These are phyloP conservation scores for Cucumis variabilis DNA, from an alignment of 331 rosid genomes.

Conservation along the genomic window DNA sequence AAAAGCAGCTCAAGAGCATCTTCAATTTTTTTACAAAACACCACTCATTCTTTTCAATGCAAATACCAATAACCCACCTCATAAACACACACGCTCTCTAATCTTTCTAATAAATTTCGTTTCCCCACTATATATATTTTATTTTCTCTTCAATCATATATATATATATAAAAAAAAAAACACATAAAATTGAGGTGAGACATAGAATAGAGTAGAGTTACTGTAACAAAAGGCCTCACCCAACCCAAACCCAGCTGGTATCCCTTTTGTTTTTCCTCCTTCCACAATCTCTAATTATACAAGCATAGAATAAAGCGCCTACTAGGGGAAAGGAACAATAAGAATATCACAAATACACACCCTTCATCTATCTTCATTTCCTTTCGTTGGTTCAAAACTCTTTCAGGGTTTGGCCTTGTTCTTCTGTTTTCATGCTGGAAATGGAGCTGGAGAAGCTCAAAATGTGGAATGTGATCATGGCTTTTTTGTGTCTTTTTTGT, in stretches of 20 bases:
- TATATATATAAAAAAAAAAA: no score
- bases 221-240: background rate
- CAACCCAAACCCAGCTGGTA: conserved; percentile 24
- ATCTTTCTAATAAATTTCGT: background rate
- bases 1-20: conserved; percentile 33
- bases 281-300: background rate
- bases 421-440: conserved; percentile 13
- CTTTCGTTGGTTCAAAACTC: background rate
- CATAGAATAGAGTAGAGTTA: background rate
- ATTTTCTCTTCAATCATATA: background rate
- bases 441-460: conserved; percentile 29
- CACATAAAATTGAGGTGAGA: background rate
- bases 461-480: conserved; percentile 29
- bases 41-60: background rate
- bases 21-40: background rate
- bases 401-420: background rate
- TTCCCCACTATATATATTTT: background rate
- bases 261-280: conserved; percentile 29
- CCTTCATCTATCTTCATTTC: conserved; percentile 7
- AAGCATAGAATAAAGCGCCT: conserved; percentile 35
- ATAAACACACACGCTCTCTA: background rate
- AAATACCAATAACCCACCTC: background rate
- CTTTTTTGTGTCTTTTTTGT: conserved; percentile 34
- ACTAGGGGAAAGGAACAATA: conserved; percentile 21
- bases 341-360: conserved; percentile 8